Evolutionary conservation across 2,329 filamentous ascomycete genomes (phyloP).

Genomic region (Microcyclosporella mali): DNA sequence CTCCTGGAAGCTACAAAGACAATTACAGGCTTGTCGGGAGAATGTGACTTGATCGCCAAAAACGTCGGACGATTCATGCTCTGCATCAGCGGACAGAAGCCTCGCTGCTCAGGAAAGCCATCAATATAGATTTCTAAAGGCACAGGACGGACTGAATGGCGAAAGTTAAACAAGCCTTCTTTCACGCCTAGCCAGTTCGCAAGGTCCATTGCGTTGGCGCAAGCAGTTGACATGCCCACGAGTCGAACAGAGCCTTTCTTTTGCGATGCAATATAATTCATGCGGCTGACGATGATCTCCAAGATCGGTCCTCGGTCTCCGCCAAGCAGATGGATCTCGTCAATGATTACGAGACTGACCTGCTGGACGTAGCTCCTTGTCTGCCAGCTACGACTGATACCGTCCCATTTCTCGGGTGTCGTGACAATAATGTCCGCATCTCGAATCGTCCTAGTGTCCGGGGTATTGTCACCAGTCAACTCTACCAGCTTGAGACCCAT

Average conservation of each 20-base stretch:
- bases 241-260: conserved; percentile 83
- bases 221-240: conserved; percentile 98
- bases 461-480: conserved; percentile 95
- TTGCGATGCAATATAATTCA: conserved; percentile 98
- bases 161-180: conserved; percentile 90
- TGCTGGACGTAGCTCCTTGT: conserved; percentile 93
- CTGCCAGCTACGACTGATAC: conserved; percentile 98
- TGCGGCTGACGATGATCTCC: conserved; percentile 85
- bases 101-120: conserved; percentile 88
- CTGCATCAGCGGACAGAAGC: conserved; percentile 97
- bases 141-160: conserved; percentile 92
- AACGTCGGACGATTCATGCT: conserved; percentile 98
- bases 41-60: conserved; percentile 91
- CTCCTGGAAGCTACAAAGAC: conserved; percentile 94
- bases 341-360: conserved; percentile 94
- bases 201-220: conserved; percentile 88
- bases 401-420: conserved; percentile 99
- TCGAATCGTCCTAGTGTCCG: conserved; percentile 89
- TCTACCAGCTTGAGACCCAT: conserved; percentile 90
- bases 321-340: conserved; percentile 96
- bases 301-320: conserved; percentile 95
- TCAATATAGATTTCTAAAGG: conserved; percentile 96
- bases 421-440: conserved; percentile 98
- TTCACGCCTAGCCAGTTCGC: conserved; percentile 97
- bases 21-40: conserved; percentile 92